These are phyloP conservation scores for Sophora flavescens DNA, from an alignment of 306 rosid genomes.

Conservation along the genomic window DNA sequence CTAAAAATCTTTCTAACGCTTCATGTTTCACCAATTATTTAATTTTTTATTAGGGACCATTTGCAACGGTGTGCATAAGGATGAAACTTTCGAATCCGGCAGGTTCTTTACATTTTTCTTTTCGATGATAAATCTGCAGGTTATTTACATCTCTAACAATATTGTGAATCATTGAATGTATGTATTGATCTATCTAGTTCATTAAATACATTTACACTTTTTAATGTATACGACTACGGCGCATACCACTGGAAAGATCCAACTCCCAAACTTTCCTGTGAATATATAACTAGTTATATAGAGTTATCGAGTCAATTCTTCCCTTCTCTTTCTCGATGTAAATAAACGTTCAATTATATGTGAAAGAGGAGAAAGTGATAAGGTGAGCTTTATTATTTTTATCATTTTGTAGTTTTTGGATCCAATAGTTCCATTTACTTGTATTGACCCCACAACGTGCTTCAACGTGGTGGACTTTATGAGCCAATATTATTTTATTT, in stretches of 20 bases:
- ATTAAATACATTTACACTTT: no score
- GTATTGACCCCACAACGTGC: conserved; percentile 78
- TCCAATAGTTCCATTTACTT: conserved; percentile 52
- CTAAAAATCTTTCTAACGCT: conserved; percentile 41
- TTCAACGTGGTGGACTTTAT: conserved; percentile 73
- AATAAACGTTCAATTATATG: conserved; percentile 38
- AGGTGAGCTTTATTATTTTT: conserved; percentile 47
- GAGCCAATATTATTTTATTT: conserved; percentile 46
- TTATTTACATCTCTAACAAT: no score
- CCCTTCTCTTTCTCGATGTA: neutral
- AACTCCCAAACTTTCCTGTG: neutral
- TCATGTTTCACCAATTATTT: conserved; percentile 48
- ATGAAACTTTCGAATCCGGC: conserved; percentile 22
- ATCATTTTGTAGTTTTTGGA: conserved; percentile 3
- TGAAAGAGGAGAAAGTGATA: conserved; percentile 41
- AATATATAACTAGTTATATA: conserved; percentile 30
- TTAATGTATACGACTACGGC: no score
- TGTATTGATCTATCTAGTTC: no score
- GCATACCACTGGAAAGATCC: no score
- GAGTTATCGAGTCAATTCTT: conserved; percentile 41
- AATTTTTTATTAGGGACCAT: conserved; percentile 53
- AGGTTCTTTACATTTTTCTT: no score
- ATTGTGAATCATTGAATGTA: no score
- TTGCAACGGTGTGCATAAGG: conserved; percentile 35
- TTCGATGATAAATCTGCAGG: no score